Conservation (phyloP, 495 filamentous ascomycete genomes). For the Xylaria cubensis region DNA sequence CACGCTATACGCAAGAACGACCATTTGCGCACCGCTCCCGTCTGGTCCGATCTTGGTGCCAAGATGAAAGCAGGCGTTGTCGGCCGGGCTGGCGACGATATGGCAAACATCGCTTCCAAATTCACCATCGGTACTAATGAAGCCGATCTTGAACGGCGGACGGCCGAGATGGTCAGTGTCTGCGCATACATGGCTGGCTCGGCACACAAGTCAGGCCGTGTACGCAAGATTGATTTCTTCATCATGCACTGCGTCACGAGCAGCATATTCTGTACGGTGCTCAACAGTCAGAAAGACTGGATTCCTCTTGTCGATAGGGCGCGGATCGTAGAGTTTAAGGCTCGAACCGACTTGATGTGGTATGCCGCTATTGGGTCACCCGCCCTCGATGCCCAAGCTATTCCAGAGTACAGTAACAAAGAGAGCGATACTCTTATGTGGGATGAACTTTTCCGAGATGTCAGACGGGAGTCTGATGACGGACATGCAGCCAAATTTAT, state of each 20-base stretch:
- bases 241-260: conserved; percentile 49
- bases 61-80: conserved; percentile 40
- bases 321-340: conserved; percentile 48
- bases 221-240: conserved; percentile 50
- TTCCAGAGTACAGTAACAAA: conserved; percentile 28
- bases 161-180: conserved; percentile 43
- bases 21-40: conserved; percentile 28
- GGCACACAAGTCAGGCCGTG: conserved; percentile 40
- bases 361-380: conserved; percentile 43
- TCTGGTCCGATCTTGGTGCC: conserved; percentile 24
- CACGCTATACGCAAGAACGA: conserved; percentile 35
- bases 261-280: conserved; percentile 40
- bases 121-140: conserved; percentile 32
- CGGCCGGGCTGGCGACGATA: conserved; percentile 36
- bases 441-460: conserved; percentile 39
- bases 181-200: conserved; percentile 37
- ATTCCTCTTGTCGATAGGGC: conserved; percentile 39
- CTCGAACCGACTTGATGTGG: conserved; percentile 44
- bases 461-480: conserved; percentile 45
- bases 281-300: conserved; percentile 39
- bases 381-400: conserved; percentile 26
- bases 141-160: conserved; percentile 33
- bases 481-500: conserved; percentile 50
- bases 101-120: conserved; percentile 34
- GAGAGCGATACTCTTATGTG: conserved; percentile 39